Evolutionary conservation across 2,329 filamentous ascomycete species (phyloP).

Genomic region (Stagonosporopsis cucurbitacearum): DNA sequence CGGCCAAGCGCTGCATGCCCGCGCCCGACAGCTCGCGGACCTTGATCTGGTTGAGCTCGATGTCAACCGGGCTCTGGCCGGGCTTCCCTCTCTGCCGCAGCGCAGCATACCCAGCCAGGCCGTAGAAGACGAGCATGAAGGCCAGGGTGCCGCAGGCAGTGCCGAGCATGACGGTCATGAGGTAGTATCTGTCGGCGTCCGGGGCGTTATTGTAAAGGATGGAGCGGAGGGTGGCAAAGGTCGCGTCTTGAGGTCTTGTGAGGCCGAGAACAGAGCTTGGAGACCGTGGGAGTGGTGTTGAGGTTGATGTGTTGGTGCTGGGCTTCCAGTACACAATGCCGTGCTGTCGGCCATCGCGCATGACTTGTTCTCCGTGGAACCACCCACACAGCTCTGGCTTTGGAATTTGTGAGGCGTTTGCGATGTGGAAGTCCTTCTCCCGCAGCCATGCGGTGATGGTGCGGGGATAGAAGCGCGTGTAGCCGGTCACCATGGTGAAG

Average conservation of each 20-base stretch:
- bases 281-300: not conserved
- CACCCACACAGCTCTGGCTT: constrained; percentile 5
- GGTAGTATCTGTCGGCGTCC: not conserved
- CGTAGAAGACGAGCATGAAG: not conserved
- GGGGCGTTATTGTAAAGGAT: not conserved
- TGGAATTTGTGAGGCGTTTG: not conserved
- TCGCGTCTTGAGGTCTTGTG: not conserved
- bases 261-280: not conserved
- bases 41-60: constrained; percentile 11
- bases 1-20: not conserved
- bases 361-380: not conserved
- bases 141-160: not conserved
- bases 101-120: not conserved
- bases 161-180: not conserved
- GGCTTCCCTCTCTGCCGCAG: not conserved
- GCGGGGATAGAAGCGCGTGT: constrained; percentile 6
- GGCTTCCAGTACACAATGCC: constrained; percentile 4
- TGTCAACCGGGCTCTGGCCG: not conserved
- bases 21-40: constrained; percentile 1
- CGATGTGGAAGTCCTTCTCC: not conserved
- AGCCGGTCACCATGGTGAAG: constrained; percentile 3
- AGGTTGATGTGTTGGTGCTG: not conserved
- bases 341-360: not conserved
- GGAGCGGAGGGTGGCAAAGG: not conserved
- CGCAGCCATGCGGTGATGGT: not conserved